Percentiles rank a stretch among this genome's conserved stretches.
Evolutionary conservation across 352 stramenopile genomes (phyloP).

Genomic region (Sclerospora graminicola): DNA sequence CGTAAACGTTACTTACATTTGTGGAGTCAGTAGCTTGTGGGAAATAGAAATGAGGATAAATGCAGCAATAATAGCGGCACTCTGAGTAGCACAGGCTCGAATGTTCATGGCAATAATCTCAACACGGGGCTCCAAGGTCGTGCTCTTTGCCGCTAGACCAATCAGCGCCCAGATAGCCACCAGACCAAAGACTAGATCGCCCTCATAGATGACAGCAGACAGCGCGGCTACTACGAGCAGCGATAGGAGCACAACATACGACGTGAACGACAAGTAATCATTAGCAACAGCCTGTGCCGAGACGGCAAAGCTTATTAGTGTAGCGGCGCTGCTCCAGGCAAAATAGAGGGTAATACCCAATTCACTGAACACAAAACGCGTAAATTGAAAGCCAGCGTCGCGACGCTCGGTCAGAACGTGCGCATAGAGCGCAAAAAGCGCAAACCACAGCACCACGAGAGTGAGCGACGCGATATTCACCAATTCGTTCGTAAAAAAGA

Average conservation of each 20-base stretch:
- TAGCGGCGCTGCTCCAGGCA: conserved; percentile 58
- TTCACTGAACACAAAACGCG: conserved; percentile 46
- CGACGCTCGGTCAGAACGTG: conserved; percentile 36
- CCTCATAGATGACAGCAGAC: conserved; percentile 42
- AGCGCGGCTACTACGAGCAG: conserved; percentile 47
- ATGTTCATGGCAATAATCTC: conserved; percentile 50
- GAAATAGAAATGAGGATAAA: conserved; percentile 48
- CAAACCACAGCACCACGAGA: conserved; percentile 50
- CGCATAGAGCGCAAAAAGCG: conserved; percentile 46
- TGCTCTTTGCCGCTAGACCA: conserved; percentile 41
- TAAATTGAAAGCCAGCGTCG: conserved; percentile 30
- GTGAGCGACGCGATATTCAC: conserved; percentile 44
- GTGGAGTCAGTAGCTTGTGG: conserved; percentile 23
- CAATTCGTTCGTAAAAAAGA: conserved; percentile 56
- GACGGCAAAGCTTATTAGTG: conserved; percentile 60
- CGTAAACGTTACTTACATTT: conserved; percentile 17
- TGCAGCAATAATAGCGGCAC: conserved; percentile 39
- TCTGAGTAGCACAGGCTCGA: conserved; percentile 45
- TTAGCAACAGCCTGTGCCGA: conserved; percentile 35
- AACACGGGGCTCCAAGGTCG: conserved; percentile 27
- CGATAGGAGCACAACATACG: conserved; percentile 49
- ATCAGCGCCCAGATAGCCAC: conserved; percentile 60
- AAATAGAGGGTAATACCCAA: conserved; percentile 63
- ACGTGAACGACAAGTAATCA: conserved; percentile 37
- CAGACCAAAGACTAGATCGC: conserved; percentile 44